A percentile compares a stretch with the other conserved stretches of the same genome.
phyloP scores from a whole-genome alignment of 2,329 filamentous ascomycete species.

The Fusarium bactridioides region DNA sequence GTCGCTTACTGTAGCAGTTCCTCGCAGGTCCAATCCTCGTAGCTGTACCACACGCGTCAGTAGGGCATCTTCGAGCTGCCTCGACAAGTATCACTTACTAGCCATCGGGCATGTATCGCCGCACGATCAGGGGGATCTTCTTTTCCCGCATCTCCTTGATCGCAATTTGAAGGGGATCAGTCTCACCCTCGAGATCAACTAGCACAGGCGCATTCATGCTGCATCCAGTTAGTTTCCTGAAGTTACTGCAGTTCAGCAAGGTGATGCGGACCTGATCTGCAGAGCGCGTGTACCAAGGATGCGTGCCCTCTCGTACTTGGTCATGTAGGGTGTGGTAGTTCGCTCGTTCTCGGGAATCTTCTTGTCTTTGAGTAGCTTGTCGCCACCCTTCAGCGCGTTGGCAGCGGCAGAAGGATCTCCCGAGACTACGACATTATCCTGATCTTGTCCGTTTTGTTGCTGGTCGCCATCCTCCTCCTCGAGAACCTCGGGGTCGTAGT shows the following conservation, averaged over 20 bases:
- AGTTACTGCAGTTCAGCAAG: background rate
- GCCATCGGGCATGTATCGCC: slow-evolving; percentile 95
- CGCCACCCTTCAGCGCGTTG: slow-evolving; percentile 60
- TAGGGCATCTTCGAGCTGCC: background rate
- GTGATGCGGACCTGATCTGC: slow-evolving; percentile 81
- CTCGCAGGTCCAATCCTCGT: slow-evolving; percentile 99
- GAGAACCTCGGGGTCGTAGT: slow-evolving; percentile 64
- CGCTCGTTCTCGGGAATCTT: slow-evolving; percentile 89
- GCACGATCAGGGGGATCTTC: slow-evolving; percentile 96
- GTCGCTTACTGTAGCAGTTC: slow-evolving; percentile 74
- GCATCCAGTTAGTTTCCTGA: slow-evolving; percentile 16
- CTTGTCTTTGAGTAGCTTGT: slow-evolving; percentile 75
- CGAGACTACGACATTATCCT: slow-evolving; percentile 66
- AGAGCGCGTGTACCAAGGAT: slow-evolving; percentile 92
- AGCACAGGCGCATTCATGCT: slow-evolving; percentile 98
- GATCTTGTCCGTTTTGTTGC: slow-evolving; percentile 61
- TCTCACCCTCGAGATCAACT: slow-evolving; percentile 96
- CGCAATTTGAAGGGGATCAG: slow-evolving; percentile 95
- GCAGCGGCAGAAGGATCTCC: slow-evolving; percentile 69
- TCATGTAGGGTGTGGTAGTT: slow-evolving; percentile 97
- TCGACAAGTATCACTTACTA: slow-evolving; percentile 68
- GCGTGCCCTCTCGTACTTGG: slow-evolving; percentile 95
- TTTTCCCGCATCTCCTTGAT: slow-evolving; percentile 98
- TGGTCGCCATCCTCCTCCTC: slow-evolving; percentile 61
- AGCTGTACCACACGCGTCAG: slow-evolving; percentile 61